A percentile compares a stretch with the other conserved stretches of the same genome.
phyloP scores from a whole-genome alignment of 176 grass and related monocot species.

The Rhipidocladum racemiflorum region DNA sequence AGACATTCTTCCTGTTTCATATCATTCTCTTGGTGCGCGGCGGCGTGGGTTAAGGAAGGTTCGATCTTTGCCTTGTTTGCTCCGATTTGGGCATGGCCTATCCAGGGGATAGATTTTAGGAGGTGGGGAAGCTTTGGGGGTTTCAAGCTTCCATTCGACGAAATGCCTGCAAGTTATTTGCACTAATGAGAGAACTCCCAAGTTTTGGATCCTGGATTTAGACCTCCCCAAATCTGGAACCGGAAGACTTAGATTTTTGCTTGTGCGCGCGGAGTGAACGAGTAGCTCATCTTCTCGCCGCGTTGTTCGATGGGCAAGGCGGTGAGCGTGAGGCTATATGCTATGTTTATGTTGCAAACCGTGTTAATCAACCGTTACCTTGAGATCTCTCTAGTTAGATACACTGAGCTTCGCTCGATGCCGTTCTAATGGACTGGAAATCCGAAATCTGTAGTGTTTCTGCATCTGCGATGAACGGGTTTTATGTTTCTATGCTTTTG shows the following conservation, averaged over 20 bases:
- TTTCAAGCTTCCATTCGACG: no score
- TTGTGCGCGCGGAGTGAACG: background rate
- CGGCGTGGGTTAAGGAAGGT: no score
- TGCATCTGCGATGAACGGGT: background rate
- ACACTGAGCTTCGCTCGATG: background rate
- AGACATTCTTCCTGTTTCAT: no score
- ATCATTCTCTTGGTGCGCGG: no score
- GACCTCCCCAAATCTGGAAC: background rate
- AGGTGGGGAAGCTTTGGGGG: no score
- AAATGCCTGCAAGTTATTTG: no score
- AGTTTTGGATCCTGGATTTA: conserved; percentile 1
- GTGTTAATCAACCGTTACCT: background rate
- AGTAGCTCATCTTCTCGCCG: background rate
- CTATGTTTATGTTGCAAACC: background rate
- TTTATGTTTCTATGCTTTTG: background rate
- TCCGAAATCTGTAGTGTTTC: background rate
- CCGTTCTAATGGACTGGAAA: background rate
- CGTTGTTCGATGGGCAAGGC: background rate
- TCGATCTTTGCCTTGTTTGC: no score
- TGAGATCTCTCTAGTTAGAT: background rate
- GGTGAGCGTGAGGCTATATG: background rate
- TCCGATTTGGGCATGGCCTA: no score
- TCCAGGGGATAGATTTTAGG: no score
- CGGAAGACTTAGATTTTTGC: background rate
- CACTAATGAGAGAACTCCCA: no score